A percentile compares a stretch with the other conserved stretches of the same genome.
Conservation (phyloP, 352 stramenopile genomes). For the Phytophthora boehmeriae region DNA sequence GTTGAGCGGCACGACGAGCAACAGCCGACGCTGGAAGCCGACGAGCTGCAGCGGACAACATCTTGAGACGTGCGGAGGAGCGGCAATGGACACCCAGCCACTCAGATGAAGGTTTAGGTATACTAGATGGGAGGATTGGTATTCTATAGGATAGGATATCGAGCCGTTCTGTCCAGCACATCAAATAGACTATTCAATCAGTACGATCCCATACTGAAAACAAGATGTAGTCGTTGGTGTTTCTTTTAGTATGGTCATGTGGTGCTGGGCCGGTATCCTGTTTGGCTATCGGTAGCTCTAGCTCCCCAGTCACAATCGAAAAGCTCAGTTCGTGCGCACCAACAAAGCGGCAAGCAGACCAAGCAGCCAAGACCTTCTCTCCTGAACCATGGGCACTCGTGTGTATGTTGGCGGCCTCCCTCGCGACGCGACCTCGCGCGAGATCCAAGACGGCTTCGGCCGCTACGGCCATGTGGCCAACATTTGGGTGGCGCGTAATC, state of each 20-base stretch:
- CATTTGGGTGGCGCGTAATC: slow-evolving; percentile 89
- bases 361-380: slow-evolving; percentile 22
- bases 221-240: background rate
- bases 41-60: slow-evolving; percentile 35
- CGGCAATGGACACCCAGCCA: slow-evolving; percentile 9
- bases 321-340: slow-evolving; percentile 25
- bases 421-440: slow-evolving; percentile 77
- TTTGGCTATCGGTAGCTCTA: background rate
- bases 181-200: slow-evolving; percentile 13
- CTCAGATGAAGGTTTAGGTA: background rate
- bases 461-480: slow-evolving; percentile 88
- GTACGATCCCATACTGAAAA: background rate
- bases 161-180: too few species aligned
- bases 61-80: slow-evolving; percentile 27
- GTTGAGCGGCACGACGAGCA: slow-evolving; percentile 16
- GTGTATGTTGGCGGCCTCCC: slow-evolving; percentile 86
- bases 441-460: slow-evolving; percentile 84
- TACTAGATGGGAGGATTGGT: background rate
- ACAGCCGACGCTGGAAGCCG: slow-evolving; percentile 24
- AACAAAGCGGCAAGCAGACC: slow-evolving; percentile 22
- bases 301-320: slow-evolving; percentile 28
- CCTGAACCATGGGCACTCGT: slow-evolving; percentile 70
- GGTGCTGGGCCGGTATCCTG: slow-evolving; percentile 15
- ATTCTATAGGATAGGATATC: too few species aligned
- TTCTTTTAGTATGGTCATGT: background rate